These are phyloP conservation scores for Cytospora chrysosperma DNA, from an alignment of 2,329 filamentous ascomycete genomes.

Conservation along the genomic window DNA sequence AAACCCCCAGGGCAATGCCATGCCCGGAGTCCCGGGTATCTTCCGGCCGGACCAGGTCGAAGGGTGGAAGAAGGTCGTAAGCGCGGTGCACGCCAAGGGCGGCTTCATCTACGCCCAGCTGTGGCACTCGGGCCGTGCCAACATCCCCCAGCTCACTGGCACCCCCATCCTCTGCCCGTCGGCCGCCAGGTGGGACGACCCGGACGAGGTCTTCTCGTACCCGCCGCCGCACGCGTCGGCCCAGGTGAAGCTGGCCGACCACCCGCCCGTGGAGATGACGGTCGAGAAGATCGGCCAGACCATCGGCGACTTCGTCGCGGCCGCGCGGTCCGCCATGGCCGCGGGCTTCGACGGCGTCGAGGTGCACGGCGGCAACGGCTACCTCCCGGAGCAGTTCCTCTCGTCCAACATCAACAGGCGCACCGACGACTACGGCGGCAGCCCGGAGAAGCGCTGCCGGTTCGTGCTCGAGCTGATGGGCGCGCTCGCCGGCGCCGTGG, in stretches of 20 bases:
- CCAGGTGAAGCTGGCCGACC: constrained; percentile 14
- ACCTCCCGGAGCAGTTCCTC: constrained; percentile 53
- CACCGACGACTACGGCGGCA: constrained; percentile 54
- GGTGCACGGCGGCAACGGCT: constrained; percentile 41
- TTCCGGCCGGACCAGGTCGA: constrained; percentile 51
- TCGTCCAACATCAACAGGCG: constrained; percentile 54
- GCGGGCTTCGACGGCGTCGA: constrained; percentile 50
- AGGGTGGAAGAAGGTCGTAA: constrained; percentile 57
- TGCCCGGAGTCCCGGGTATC: constrained; percentile 53
- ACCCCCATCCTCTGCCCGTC: constrained; percentile 10
- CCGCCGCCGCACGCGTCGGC: constrained; percentile 13
- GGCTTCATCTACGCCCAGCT: constrained; percentile 59
- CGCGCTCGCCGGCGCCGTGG: constrained; percentile 51
- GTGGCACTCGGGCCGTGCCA: constrained; percentile 56
- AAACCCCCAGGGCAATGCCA: constrained; percentile 25
- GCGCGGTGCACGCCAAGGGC: constrained; percentile 58
- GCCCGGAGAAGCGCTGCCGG: constrained; percentile 52
- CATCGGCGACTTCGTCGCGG: constrained; percentile 32
- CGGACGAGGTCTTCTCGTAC: constrained; percentile 11
- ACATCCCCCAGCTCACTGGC: constrained; percentile 20
- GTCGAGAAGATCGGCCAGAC: constrained; percentile 42
- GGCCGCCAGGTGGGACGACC: constrained; percentile 17
- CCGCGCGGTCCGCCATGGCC: constrained; percentile 46
- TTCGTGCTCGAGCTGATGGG: constrained; percentile 52
- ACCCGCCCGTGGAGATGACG: constrained; percentile 31